phyloP scores from a whole-genome alignment of 2,329 filamentous ascomycete species.

The Colletotrichum caudatum region DNA sequence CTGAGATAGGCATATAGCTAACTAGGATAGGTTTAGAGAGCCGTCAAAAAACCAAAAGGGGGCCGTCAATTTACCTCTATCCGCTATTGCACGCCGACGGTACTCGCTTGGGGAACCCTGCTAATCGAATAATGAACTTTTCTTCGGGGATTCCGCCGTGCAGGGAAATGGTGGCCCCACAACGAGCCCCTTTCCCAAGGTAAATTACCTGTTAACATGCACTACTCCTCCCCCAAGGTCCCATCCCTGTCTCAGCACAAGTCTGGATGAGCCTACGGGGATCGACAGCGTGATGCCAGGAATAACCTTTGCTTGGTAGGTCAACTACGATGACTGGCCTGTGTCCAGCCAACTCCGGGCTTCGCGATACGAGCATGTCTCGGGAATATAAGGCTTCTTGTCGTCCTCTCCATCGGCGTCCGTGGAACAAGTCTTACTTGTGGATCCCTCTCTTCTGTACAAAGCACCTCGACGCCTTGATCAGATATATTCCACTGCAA shows the following conservation, averaged over 20 bases:
- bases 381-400: not conserved
- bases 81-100: too few relatives aligned
- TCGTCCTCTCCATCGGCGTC: not conserved
- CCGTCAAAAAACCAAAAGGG: too few relatives aligned
- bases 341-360: not conserved
- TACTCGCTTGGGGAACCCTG: not conserved
- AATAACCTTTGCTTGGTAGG: constrained; percentile 7
- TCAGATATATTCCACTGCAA: not conserved
- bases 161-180: constrained; percentile 24
- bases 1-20: too few relatives aligned
- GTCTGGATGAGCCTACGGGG: constrained; percentile 32
- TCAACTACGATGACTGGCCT: not conserved
- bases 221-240: not conserved
- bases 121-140: not conserved
- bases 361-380: constrained; percentile 19
- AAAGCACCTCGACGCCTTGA: not conserved
- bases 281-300: constrained; percentile 26
- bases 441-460: not conserved
- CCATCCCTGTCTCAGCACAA: constrained; percentile 16
- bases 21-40: too few relatives aligned
- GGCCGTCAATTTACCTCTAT: too few relatives aligned
- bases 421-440: too few relatives aligned
- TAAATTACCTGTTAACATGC: not conserved
- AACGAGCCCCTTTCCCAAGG: constrained; percentile 6
- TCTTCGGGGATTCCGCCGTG: not conserved